A percentile compares a stretch with the other conserved stretches of the same genome.
These are phyloP conservation scores for Gyromitra esculenta DNA, from an alignment of 2,329 filamentous ascomycete species.

Conservation along the genomic window DNA sequence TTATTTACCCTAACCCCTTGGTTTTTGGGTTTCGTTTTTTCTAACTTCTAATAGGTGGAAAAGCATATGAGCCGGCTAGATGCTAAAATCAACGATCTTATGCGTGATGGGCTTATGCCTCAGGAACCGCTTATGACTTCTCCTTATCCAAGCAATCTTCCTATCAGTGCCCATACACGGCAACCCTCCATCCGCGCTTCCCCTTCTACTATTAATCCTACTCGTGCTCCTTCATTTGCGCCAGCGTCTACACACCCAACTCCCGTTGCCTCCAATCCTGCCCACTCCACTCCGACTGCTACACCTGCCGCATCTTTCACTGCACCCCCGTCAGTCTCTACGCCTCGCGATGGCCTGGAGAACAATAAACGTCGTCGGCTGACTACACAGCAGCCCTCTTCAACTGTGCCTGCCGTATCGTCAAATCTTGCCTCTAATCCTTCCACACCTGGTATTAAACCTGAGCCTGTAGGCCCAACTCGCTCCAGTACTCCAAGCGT, in stretches of 20 bases:
- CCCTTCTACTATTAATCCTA: slow-evolving; percentile 45
- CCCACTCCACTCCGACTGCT: slow-evolving; percentile 46
- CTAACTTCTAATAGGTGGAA: slow-evolving; percentile 61
- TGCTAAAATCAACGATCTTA: slow-evolving; percentile 65
- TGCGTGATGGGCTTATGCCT: slow-evolving; percentile 65
- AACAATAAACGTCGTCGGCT: slow-evolving; percentile 50
- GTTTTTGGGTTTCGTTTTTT: slow-evolving; percentile 1
- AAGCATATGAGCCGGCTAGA: slow-evolving; percentile 67
- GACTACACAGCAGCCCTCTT: slow-evolving; percentile 45
- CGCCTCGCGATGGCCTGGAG: slow-evolving; percentile 48
- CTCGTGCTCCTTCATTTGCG: slow-evolving; percentile 48
- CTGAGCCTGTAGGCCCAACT: slow-evolving; percentile 50
- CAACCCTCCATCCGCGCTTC: slow-evolving; percentile 52
- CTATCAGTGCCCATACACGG: slow-evolving; percentile 44
- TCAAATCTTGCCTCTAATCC: slow-evolving; percentile 53
- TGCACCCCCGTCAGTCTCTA: slow-evolving; percentile 46
- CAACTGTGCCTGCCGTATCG: slow-evolving; percentile 46
- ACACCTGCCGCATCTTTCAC: slow-evolving; percentile 45
- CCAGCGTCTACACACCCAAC: slow-evolving; percentile 44
- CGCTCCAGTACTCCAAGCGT: slow-evolving; percentile 51
- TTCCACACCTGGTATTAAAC: slow-evolving; percentile 52
- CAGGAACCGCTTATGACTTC: slow-evolving; percentile 63
- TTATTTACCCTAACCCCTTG: background rate
- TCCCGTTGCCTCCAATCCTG: slow-evolving; percentile 39
- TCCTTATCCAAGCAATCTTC: slow-evolving; percentile 54